phyloP scores from a whole-genome alignment of 2,329 filamentous ascomycete genomes.

The Epichloe brachyelytri region DNA sequence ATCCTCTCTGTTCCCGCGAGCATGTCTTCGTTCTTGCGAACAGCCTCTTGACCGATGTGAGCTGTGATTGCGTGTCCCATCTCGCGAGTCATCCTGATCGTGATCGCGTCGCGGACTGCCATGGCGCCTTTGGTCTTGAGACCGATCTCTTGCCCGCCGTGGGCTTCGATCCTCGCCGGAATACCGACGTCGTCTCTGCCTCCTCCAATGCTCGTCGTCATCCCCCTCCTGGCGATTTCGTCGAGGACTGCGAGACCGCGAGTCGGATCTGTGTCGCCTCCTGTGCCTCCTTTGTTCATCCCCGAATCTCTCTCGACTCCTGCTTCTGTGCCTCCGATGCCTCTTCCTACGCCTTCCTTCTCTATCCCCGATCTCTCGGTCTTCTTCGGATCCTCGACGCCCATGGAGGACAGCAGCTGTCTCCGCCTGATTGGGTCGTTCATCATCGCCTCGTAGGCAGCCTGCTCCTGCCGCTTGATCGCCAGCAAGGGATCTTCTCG shows the following conservation, averaged over 20 bases:
- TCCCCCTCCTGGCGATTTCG: constrained; percentile 15
- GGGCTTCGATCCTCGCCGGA: constrained; percentile 12
- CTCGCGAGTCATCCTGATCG: background rate
- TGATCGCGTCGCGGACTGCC: background rate
- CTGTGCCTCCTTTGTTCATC: constrained; percentile 13
- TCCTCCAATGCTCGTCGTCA: constrained; percentile 2
- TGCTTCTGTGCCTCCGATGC: constrained; percentile 5
- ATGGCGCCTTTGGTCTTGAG: constrained; percentile 10
- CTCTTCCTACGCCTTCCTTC: constrained; percentile 16
- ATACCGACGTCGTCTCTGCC: constrained; percentile 13
- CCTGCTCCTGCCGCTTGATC: constrained; percentile 86
- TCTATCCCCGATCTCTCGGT: constrained; percentile 22
- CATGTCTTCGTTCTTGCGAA: constrained; percentile 9
- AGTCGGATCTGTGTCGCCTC: constrained; percentile 31
- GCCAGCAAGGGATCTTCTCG: constrained; percentile 82
- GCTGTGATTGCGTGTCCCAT: background rate
- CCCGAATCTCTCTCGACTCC: constrained; percentile 5
- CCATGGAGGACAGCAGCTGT: constrained; percentile 53
- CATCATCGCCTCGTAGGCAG: constrained; percentile 68
- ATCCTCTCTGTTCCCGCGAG: background rate
- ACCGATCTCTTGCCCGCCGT: constrained; percentile 9
- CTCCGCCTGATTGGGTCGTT: constrained; percentile 57
- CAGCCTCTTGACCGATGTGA: background rate
- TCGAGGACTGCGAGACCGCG: constrained; percentile 31
- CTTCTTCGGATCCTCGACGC: constrained; percentile 36